Evolutionary conservation across 1,139 yeast species (phyloP).

Genomic region (Kodamaea sp.): DNA sequence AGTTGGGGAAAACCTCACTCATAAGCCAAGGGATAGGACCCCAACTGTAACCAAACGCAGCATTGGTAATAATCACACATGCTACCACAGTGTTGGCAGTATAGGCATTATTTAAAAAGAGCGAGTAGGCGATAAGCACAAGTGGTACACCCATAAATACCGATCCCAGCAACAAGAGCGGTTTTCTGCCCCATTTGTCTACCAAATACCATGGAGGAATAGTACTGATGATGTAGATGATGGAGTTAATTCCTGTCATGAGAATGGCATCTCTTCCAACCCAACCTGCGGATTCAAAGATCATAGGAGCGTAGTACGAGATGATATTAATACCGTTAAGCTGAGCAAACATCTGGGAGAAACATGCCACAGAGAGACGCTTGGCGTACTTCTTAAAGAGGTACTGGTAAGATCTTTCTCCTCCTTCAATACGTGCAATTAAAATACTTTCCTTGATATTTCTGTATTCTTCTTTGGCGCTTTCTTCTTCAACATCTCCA

Average conservation of each 20-base stretch:
- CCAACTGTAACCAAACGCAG: constrained; percentile 88
- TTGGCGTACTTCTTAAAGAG: constrained; percentile 65
- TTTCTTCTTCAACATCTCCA: constrained; percentile 37
- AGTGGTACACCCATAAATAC: constrained; percentile 75
- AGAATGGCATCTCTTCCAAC: constrained; percentile 80
- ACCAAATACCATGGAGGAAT: constrained; percentile 91
- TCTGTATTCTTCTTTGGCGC: constrained; percentile 27
- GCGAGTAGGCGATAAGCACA: constrained; percentile 63
- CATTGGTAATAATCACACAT: constrained; percentile 76
- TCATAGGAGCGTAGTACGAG: constrained; percentile 90
- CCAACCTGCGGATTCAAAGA: constrained; percentile 96
- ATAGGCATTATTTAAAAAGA: constrained; percentile 55
- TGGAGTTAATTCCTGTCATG: constrained; percentile 89
- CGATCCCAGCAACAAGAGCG: constrained; percentile 76
- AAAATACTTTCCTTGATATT: constrained; percentile 50
- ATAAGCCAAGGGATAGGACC: constrained; percentile 96
- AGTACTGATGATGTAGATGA: constrained; percentile 73
- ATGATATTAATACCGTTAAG: constrained; percentile 91
- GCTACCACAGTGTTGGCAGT: constrained; percentile 76
- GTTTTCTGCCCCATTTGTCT: constrained; percentile 89
- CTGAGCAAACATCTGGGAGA: constrained; percentile 90
- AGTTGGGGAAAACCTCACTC: constrained; percentile 84
- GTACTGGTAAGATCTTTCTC: constrained; percentile 62
- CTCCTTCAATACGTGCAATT: constrained; percentile 74
- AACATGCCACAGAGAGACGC: constrained; percentile 86